These are phyloP conservation scores for Cladosporium velox DNA, from an alignment of 2,329 filamentous ascomycete species.

Conservation along the genomic window DNA sequence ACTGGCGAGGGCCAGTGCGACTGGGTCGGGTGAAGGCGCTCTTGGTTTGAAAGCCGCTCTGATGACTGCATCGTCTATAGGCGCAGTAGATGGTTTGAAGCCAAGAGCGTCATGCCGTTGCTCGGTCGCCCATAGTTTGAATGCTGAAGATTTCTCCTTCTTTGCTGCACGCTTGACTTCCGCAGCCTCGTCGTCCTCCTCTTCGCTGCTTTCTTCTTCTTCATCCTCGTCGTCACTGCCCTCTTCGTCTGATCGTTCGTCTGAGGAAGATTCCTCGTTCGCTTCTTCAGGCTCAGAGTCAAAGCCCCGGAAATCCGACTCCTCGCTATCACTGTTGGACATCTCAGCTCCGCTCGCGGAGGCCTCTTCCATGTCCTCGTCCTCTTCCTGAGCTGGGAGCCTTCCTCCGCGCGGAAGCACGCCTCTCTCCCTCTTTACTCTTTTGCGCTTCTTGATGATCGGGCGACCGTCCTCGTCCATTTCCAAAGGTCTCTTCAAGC, in stretches of 20 bases:
- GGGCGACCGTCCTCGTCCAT: constrained; percentile 77
- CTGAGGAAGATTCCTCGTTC: neutral
- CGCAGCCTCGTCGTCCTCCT: constrained; percentile 35
- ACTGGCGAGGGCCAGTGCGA: constrained; percentile 65
- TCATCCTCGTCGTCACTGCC: constrained; percentile 28
- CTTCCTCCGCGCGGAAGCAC: neutral
- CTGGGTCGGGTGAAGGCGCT: constrained; percentile 68
- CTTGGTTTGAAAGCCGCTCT: constrained; percentile 68
- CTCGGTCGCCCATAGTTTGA: constrained; percentile 90
- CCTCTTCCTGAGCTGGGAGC: constrained; percentile 32
- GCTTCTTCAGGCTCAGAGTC: constrained; percentile 17
- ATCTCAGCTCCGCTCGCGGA: constrained; percentile 20
- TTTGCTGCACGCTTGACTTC: constrained; percentile 40
- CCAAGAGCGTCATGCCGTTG: constrained; percentile 84
- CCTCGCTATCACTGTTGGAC: constrained; percentile 16
- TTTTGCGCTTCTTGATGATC: constrained; percentile 77
- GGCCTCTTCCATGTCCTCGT: constrained; percentile 22
- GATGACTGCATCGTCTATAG: constrained; percentile 31
- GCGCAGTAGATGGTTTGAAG: constrained; percentile 57
- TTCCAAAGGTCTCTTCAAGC: constrained; percentile 84
- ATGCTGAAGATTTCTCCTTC: constrained; percentile 63
- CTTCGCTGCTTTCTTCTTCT: constrained; percentile 35
- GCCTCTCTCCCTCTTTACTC: constrained; percentile 45
- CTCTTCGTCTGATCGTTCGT: constrained; percentile 23
- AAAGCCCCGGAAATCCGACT: constrained; percentile 15